Conservation (phyloP, 2,329 filamentous ascomycete genomes). For the Venturia aucupariae region DNA sequence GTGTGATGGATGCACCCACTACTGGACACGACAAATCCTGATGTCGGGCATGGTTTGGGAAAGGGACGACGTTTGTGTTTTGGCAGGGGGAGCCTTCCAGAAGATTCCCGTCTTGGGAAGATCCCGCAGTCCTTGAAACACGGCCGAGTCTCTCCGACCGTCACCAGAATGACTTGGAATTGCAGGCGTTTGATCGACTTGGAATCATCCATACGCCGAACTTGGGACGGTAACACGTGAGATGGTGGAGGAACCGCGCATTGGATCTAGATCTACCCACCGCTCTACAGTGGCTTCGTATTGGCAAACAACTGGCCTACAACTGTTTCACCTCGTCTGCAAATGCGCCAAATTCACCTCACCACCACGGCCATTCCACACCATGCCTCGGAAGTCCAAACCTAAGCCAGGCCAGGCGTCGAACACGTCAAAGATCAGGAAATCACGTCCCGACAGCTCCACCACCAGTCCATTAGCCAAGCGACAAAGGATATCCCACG, state of each 20-base stretch:
- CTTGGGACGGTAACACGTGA: too few species aligned
- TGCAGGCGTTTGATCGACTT: too few species aligned
- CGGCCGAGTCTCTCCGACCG: background rate
- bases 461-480: conserved; percentile 1
- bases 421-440: background rate
- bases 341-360: background rate
- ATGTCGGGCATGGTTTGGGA: background rate
- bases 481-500: background rate
- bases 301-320: background rate
- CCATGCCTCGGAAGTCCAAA: conserved; percentile 5
- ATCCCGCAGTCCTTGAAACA: background rate
- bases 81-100: background rate
- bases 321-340: background rate
- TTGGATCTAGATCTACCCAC: too few species aligned
- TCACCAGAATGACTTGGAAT: too few species aligned
- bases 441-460: background rate
- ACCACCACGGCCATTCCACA: background rate
- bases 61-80: background rate
- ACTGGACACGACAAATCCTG: too few species aligned
- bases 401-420: background rate
- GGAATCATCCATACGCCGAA: too few species aligned
- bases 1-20: too few species aligned
- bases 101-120: background rate
- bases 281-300: background rate
- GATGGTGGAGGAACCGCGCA: too few species aligned